These are phyloP conservation scores for Berkeleyomyces basicola DNA, from an alignment of 2,329 filamentous ascomycete species.

Conservation along the genomic window DNA sequence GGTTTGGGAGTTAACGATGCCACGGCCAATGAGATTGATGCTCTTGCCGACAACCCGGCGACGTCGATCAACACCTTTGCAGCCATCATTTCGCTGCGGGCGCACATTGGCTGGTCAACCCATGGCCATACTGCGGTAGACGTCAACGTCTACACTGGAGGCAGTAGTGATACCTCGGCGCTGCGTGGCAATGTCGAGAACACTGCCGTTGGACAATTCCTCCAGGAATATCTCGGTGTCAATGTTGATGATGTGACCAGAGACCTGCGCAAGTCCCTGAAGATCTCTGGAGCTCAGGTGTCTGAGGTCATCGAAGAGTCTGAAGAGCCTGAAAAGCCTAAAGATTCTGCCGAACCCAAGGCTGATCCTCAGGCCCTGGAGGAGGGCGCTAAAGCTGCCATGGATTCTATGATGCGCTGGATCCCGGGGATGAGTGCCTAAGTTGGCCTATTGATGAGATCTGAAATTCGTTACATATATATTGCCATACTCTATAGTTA, in stretches of 20 bases:
- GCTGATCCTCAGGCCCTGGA: background rate
- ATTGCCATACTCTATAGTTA: slow-evolving; percentile 16
- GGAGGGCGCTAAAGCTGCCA: slow-evolving; percentile 7
- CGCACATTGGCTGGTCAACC: slow-evolving; percentile 84
- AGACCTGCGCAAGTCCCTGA: slow-evolving; percentile 40
- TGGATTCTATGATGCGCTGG: slow-evolving; percentile 12
- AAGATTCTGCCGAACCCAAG: background rate
- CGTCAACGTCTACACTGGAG: slow-evolving; percentile 86
- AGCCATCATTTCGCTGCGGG: slow-evolving; percentile 71
- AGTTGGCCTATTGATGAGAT: background rate
- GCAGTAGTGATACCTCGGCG: slow-evolving; percentile 43
- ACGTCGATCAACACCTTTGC: slow-evolving; percentile 47
- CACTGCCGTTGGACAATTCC: slow-evolving; percentile 73
- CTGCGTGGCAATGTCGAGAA: slow-evolving; percentile 86
- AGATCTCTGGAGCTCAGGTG: background rate
- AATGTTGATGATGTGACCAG: slow-evolving; percentile 64
- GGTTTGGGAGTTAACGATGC: slow-evolving; percentile 66
- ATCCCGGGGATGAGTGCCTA: slow-evolving; percentile 4
- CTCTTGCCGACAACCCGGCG: slow-evolving; percentile 42
- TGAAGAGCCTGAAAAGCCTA: no score
- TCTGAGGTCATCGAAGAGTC: no score
- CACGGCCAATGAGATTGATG: slow-evolving; percentile 50
- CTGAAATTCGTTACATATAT: slow-evolving; percentile 1
- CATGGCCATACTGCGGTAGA: slow-evolving; percentile 89
- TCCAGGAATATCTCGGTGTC: slow-evolving; percentile 62